Evolutionary conservation across 2,329 filamentous ascomycete genomes (phyloP), one percentile per base, ranked within the genome.

Genomic region (Thyridium curvatum): DNA sequence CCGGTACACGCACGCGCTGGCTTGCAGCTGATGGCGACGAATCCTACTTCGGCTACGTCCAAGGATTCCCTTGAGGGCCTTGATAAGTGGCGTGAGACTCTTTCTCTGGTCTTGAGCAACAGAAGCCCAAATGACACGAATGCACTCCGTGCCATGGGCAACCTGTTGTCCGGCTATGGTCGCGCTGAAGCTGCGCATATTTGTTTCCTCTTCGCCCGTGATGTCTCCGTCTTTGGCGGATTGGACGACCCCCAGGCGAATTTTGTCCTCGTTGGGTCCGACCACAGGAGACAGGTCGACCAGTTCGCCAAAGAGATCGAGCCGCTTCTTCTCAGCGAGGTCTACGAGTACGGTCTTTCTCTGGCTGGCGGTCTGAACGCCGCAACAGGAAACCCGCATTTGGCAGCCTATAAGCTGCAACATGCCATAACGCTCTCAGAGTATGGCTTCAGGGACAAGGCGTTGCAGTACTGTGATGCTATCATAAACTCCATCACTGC

Each of bases 81-180:
- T 15, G 86, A 97, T 52, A 89, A 89, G 59, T 98, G 93, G 93
- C 81, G 82, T 32, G 93, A 98, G 61, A 96, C 93, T 0, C 66
- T 97, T 30, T 79, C 83, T 2, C 68, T 98, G 42, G 78, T 97
- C 18, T 63, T 96, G 32, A 91, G 86, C 62, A 98, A 98, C 60
- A 81, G 93, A 44, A 95, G 85, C 45, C 63, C 74, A 3, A 83
- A 86, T 18, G 93, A 98, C 60, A 72, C 76, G 9, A 77, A 81
- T 41, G 89, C 89, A 6, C 65, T 98, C 18, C 72, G 85, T 40
- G 80, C 88, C 1, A 73, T 98, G 18, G 91, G 91, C 12, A 85
- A 79, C 45, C 71, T 99, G 10, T 68, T 99, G 13, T 78, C 83
- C 12, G 80, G 84, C 33, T 99, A 98, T 58, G 86, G 87, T 30